phyloP scores from a whole-genome alignment of 192 early-diverging fungal species.

The Linnemannia elongata region DNA sequence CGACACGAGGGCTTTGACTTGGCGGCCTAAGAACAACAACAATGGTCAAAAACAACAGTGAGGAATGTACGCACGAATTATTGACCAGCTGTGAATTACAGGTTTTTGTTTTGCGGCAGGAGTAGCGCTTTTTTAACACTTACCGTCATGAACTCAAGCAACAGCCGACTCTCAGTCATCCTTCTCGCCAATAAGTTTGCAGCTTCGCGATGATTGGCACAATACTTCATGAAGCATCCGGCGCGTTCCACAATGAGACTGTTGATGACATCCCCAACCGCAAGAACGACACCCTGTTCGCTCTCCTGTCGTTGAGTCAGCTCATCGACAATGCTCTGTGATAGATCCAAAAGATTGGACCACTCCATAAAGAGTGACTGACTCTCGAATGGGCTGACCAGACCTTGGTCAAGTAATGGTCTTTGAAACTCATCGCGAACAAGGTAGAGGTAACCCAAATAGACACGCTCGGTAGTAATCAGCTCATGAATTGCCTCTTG shows the following conservation, averaged over 20 bases:
- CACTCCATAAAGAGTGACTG: slow-evolving; percentile 88
- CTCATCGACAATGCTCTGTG: slow-evolving; percentile 77
- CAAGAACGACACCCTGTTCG: slow-evolving; percentile 63
- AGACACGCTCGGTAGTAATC: slow-evolving; percentile 81
- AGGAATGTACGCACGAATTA: slow-evolving; percentile 46
- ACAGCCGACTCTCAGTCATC: slow-evolving; percentile 23
- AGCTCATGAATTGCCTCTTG: slow-evolving; percentile 89
- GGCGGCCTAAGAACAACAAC: slow-evolving; percentile 57
- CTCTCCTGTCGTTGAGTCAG: slow-evolving; percentile 71
- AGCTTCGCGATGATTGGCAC: slow-evolving; percentile 81
- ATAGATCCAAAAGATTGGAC: slow-evolving; percentile 76
- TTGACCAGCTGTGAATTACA: slow-evolving; percentile 73
- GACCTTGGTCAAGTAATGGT: slow-evolving; percentile 63
- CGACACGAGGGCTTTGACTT: slow-evolving; percentile 74
- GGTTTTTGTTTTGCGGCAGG: slow-evolving; percentile 63
- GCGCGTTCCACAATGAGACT: slow-evolving; percentile 75
- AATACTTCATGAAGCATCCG: slow-evolving; percentile 82
- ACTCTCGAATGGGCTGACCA: slow-evolving; percentile 70
- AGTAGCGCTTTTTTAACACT: slow-evolving; percentile 62
- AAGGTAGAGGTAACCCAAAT: slow-evolving; percentile 80
- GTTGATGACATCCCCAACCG: slow-evolving; percentile 84
- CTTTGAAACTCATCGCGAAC: slow-evolving; percentile 77
- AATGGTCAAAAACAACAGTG: slow-evolving; percentile 17
- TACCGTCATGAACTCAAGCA: slow-evolving; percentile 63
- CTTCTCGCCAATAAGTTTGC: slow-evolving; percentile 60